phyloP scores from a whole-genome alignment of 306 rosid species.

The Inga leiocalycina region DNA sequence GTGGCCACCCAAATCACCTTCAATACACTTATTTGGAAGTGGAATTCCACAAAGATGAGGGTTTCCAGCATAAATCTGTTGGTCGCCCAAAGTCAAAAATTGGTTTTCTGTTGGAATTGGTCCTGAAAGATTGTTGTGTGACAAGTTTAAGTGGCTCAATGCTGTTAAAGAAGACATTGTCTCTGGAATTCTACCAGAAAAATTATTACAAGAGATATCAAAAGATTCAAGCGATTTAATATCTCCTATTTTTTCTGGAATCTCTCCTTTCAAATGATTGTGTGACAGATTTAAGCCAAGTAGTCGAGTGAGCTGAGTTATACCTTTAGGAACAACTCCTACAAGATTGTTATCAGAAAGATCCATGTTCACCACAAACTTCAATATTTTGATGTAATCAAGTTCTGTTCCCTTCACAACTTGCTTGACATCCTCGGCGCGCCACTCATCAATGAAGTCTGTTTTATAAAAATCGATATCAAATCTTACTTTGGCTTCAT shows the following conservation, averaged over 20 bases:
- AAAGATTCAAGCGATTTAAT: background rate
- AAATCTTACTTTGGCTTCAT: background rate
- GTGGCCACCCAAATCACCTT: background rate
- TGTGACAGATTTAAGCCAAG: background rate
- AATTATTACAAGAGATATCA: background rate
- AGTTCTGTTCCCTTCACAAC: background rate
- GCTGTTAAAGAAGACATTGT: background rate
- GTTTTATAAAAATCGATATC: background rate
- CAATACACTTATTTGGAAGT: background rate
- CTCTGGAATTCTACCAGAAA: background rate
- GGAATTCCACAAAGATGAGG: background rate
- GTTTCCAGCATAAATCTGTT: background rate
- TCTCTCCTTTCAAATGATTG: background rate
- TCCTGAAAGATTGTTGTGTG: slow-evolving; percentile 1
- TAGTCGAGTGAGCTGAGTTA: background rate
- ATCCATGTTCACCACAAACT: slow-evolving; percentile 2
- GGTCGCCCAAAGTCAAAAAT: background rate
- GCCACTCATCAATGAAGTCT: background rate
- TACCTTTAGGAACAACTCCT: background rate
- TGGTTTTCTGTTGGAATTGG: background rate
- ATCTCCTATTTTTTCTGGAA: background rate
- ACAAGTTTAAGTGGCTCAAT: background rate
- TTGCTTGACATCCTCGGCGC: background rate
- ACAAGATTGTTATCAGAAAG: background rate
- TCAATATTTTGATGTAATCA: background rate